Base-by-base conservation (phyloP, 1,284 basidiomycete genomes). In the Gymnopus androsaceus region DNA sequence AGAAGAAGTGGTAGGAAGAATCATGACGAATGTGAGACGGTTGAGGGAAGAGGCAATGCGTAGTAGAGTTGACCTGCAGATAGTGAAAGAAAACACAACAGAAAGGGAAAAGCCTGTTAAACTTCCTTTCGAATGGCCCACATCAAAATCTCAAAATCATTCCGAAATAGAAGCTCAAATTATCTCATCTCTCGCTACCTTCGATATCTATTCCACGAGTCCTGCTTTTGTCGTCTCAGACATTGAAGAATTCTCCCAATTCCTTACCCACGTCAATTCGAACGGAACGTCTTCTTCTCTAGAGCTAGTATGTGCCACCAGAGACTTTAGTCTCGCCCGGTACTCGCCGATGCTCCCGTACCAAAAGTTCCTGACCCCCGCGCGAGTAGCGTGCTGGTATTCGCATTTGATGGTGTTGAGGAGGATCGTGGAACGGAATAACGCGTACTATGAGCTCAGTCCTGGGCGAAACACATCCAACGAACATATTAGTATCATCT, bases 361-460 rank as follows among this genome's bases (percentile, higher is more conserved):
- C 15, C 74, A 83, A 66, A 73, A 75, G 68, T 58, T 81, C 38
- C 76, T 89, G 48, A 83, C 82, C 0, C 72, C 75, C 40, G 76
- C 80, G 19, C 82, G 86, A 56, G 67, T 90, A 36, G 87, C 87
- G 14, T 89, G 85, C 67, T 93, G 89, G 87, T 76, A 85, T 62
- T 91, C 89, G 1, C 90, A 92, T 69, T 61, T 85, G 19, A 72
- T 73, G 30, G 75, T 81, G 34, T 79, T 92, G 49, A 75, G 72
- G 14, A 66, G 54, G 2, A 73, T 85, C 31, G 76, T 79, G 12
- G 65, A 70, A 28, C 50, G 11, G 28, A 69, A 71, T 50, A 51
- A 63, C 36, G 61, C 63, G 23, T 41, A 59, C 27, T 54, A 62
- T 11, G 15, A 37, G 17, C 17, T 17, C 15, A 1, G 9, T 11